These are phyloP conservation scores for Clavaria fumosa DNA, from an alignment of 768 basidiomycete species.

Conservation along the genomic window DNA sequence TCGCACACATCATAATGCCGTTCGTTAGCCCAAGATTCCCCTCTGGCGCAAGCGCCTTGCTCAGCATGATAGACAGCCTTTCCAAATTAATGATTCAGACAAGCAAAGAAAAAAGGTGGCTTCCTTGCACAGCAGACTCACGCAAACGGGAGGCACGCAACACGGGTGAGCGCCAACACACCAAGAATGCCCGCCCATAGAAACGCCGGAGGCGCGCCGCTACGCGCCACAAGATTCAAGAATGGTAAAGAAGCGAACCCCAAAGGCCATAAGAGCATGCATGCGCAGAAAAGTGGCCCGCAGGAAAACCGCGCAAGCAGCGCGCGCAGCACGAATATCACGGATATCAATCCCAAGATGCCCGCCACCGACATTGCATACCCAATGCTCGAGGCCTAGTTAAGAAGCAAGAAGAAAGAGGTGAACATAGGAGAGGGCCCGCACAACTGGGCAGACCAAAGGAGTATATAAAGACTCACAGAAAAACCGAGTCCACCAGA, in stretches of 20 bases:
- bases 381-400: slow-evolving; percentile 42
- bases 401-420: not conserved
- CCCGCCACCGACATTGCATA: slow-evolving; percentile 42
- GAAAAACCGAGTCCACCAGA: slow-evolving; percentile 44
- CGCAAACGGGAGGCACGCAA: slow-evolving; percentile 37
- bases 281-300: slow-evolving; percentile 36
- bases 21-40: slow-evolving; percentile 44
- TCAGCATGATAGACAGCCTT: slow-evolving; percentile 38
- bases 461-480: slow-evolving; percentile 22
- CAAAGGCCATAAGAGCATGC: slow-evolving; percentile 40
- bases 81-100: too few relatives aligned
- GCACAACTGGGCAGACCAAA: slow-evolving; percentile 3
- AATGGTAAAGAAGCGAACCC: slow-evolving; percentile 35
- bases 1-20: slow-evolving; percentile 44
- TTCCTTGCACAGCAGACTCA: slow-evolving; percentile 20
- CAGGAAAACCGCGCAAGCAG: slow-evolving; percentile 36
- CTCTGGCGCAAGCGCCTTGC: slow-evolving; percentile 33
- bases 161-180: slow-evolving; percentile 27
- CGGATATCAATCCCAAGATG: slow-evolving; percentile 29
- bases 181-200: slow-evolving; percentile 39
- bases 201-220: slow-evolving; percentile 16
- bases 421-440: slow-evolving; percentile 17
- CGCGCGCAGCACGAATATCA: slow-evolving; percentile 38
- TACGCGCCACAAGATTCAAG: slow-evolving; percentile 33
- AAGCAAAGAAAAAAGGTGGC: slow-evolving; percentile 48